phyloP scores from a whole-genome alignment of 176 grass and related monocot genomes.

The Aegilops bicornis region DNA sequence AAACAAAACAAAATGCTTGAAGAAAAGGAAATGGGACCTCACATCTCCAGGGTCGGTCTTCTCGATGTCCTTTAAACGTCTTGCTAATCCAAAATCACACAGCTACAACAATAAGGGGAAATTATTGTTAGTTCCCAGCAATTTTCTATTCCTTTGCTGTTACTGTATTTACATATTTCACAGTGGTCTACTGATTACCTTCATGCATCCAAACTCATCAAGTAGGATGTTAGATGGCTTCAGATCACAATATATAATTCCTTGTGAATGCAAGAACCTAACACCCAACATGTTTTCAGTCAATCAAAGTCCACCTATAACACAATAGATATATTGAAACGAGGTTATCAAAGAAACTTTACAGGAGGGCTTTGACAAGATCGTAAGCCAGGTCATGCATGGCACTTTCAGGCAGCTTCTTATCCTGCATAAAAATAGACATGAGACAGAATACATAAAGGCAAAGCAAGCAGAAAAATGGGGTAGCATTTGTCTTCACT shows the following conservation, averaged over 20 bases:
- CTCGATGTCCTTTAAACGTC: conserved; percentile 78
- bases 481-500: neutral
- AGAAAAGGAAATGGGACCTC: conserved; percentile 24
- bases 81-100: conserved; percentile 96
- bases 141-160: conserved; percentile 4
- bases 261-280: conserved; percentile 99
- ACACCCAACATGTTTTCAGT: conserved; percentile 15
- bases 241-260: conserved; percentile 94
- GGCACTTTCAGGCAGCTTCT: conserved; percentile 79
- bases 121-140: conserved; percentile 18
- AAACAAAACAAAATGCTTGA: conserved; percentile 12
- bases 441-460: conserved; percentile 11
- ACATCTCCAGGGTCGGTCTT: conserved; percentile 62
- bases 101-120: conserved; percentile 49
- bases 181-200: conserved; percentile 54
- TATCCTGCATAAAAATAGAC: conserved; percentile 58
- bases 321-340: conserved; percentile 31
- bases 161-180: conserved; percentile 8
- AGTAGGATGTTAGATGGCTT: conserved; percentile 98
- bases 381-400: conserved; percentile 87
- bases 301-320: conserved; percentile 23
- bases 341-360: conserved; percentile 37
- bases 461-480: conserved; percentile 11
- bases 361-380: conserved; percentile 91
- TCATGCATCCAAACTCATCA: conserved; percentile 94